Base-by-base conservation (phyloP, 225 moss, liverwort and hornwort species). In the Ulota crispa region DNA sequence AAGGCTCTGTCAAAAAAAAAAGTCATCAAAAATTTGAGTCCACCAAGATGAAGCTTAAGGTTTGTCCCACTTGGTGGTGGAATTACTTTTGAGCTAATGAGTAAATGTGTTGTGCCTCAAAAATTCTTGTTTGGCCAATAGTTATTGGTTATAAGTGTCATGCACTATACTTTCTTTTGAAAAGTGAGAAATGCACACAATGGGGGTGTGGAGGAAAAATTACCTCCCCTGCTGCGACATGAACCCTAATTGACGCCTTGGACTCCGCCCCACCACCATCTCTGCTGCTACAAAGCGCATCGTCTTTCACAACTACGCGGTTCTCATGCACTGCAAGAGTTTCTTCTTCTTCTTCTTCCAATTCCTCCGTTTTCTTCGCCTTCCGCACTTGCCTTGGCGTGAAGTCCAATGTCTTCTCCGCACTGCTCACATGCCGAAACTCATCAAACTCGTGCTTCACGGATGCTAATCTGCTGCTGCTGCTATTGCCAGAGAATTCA, bases 371-470 rank as follows among this genome's bases (percentile, higher is more conserved):
- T 42, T 76, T 39, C 57, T 81, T 72, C 75, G 11, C 24, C 63
- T 79, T 70, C 61, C n/a, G 79, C 18, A 14, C 24, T 56, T 23
- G 60, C 45, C 27, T 68, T 8, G 69, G 2, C 5, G 30, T 4
- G 36, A 62, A 56, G 27, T 78, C 81, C 23, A 39, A 32, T 53
- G 69, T 34, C 42, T 39, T 68, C 62, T 34, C 60, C 72, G 24
- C 50, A 20, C 15, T 20, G 5, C 52, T 47, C 50, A 70, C 86
- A 72, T 90, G 86, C 19, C 88, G 88, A 88, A 90, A 90, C 57
- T 78, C 41, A 27, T 82, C 84, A 47, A 90, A 90, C 30, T 80
- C 78, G 31, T 77, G 73, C 13, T 85, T 87, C 56, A 27, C 71
- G 15, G 37, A 61, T 34, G 61, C 68, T 39, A 8, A 75, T 43